Evolutionary conservation across 768 basidiomycete genomes (phyloP).

Genomic region (Mycena indigotica): DNA sequence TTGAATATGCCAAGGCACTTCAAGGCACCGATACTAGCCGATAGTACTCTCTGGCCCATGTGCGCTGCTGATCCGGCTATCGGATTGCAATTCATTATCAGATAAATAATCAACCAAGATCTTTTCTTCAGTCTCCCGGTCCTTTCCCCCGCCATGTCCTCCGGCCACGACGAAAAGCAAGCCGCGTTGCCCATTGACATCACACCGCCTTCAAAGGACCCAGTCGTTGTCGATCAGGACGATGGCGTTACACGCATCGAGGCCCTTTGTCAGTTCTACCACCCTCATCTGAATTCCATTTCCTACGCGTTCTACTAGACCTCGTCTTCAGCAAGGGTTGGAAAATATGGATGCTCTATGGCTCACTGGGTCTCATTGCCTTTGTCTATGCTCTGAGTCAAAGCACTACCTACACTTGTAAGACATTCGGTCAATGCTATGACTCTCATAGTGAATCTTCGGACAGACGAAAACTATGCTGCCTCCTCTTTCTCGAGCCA

Average conservation of each 20-base stretch:
- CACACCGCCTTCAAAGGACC: not conserved
- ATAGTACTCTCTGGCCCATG: too few relatives aligned
- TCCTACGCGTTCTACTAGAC: not conserved
- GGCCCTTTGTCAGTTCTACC: constrained; percentile 24
- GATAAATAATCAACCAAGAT: too few relatives aligned
- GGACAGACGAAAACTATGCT: constrained; percentile 5
- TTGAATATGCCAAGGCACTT: too few relatives aligned
- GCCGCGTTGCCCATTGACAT: not conserved
- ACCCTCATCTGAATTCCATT: not conserved
- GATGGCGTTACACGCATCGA: constrained; percentile 12
- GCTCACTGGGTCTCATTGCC: constrained; percentile 5
- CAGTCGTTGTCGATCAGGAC: constrained; percentile 4
- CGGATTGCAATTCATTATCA: too few relatives aligned
- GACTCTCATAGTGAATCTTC: not conserved
- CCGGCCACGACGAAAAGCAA: too few relatives aligned
- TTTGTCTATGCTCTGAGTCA: constrained; percentile 9
- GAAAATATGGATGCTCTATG: constrained; percentile 14
- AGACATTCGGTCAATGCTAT: not conserved
- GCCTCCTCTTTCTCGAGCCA: constrained; percentile 16
- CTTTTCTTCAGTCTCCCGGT: too few relatives aligned
- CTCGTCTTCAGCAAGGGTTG: constrained; percentile 9
- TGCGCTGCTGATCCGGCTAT: too few relatives aligned
- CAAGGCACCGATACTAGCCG: too few relatives aligned
- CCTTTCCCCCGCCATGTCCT: too few relatives aligned
- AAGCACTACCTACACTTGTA: constrained; percentile 10